Conservation (phyloP, 225 moss, liverwort and hornwort genomes). For the Pleurozium schreberi region DNA sequence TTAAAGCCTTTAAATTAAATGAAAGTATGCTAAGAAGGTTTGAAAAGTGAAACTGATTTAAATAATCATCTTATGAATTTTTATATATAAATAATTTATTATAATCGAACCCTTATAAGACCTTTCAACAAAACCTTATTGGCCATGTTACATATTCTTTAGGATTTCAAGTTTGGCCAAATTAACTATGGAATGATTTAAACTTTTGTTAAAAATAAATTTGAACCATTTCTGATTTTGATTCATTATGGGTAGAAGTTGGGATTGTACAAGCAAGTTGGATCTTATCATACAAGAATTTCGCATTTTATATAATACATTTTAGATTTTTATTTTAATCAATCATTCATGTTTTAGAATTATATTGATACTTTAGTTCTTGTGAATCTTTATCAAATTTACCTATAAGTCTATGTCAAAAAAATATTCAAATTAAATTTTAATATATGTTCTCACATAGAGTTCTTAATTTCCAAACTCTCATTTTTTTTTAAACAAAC, state of each 20-base stretch:
- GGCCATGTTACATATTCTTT: too few relatives aligned
- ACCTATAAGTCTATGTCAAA: background rate
- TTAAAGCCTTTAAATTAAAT: background rate
- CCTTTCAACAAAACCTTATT: background rate
- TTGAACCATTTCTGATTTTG: too few relatives aligned
- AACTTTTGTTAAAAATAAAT: too few relatives aligned
- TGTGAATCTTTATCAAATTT: background rate
- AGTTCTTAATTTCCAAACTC: background rate
- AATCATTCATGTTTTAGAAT: too few relatives aligned
- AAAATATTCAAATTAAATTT: background rate
- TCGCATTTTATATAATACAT: too few relatives aligned
- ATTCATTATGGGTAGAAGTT: too few relatives aligned
- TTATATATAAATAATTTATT: background rate
- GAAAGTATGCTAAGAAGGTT: background rate
- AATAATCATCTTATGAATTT: background rate
- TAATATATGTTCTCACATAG: background rate
- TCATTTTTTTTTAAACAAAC: background rate
- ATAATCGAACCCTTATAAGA: background rate
- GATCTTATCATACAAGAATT: too few relatives aligned
- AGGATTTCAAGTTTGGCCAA: too few relatives aligned
- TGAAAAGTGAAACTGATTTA: background rate
- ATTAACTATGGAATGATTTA: fast-evolving
- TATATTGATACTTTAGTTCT: too few relatives aligned
- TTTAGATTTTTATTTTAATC: fast-evolving
- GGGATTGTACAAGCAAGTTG: too few relatives aligned